Percentiles rank a stretch among this genome's conserved stretches.
phyloP scores from a whole-genome alignment of 768 basidiomycete species.

The Crassisporium funariophilum region DNA sequence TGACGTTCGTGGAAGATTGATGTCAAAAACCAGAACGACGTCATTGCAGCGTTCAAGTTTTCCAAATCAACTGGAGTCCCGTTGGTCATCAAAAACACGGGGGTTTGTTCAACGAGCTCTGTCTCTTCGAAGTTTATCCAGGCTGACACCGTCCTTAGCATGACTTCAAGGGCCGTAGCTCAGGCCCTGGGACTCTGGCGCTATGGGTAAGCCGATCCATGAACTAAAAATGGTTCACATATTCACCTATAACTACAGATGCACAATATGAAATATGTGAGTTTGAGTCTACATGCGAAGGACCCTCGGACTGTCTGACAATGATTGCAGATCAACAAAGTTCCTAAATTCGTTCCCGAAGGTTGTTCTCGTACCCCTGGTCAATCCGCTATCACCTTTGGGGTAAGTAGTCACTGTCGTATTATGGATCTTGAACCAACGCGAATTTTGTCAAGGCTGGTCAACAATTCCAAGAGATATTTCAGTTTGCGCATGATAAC shows the following conservation, averaged over 20 bases:
- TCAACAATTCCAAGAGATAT: constrained; percentile 45
- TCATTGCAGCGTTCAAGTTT: constrained; percentile 45
- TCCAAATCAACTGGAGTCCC: constrained; percentile 37
- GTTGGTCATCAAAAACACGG: constrained; percentile 52
- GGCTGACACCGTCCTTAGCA: constrained; percentile 36
- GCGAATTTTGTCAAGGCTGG: constrained; percentile 37
- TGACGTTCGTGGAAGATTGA: no score
- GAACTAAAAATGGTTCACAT: no score
- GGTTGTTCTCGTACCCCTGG: constrained; percentile 29
- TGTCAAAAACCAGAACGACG: constrained; percentile 38
- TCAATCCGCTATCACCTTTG: constrained; percentile 34
- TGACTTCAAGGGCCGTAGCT: constrained; percentile 52
- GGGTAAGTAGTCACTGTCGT: constrained; percentile 27
- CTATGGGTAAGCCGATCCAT: constrained; percentile 40
- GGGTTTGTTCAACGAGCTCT: no score
- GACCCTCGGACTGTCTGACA: not conserved
- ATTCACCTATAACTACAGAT: constrained; percentile 25
- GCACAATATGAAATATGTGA: constrained; percentile 42
- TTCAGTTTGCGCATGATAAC: constrained; percentile 43
- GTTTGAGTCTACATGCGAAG: not conserved
- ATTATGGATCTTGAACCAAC: not conserved
- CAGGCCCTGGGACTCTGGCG: constrained; percentile 42
- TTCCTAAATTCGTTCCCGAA: constrained; percentile 35
- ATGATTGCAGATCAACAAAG: constrained; percentile 35
- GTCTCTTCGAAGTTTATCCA: not conserved